Evolutionary conservation across 106 monocot species (phyloP).

Genomic region (Dendrobium officinale): DNA sequence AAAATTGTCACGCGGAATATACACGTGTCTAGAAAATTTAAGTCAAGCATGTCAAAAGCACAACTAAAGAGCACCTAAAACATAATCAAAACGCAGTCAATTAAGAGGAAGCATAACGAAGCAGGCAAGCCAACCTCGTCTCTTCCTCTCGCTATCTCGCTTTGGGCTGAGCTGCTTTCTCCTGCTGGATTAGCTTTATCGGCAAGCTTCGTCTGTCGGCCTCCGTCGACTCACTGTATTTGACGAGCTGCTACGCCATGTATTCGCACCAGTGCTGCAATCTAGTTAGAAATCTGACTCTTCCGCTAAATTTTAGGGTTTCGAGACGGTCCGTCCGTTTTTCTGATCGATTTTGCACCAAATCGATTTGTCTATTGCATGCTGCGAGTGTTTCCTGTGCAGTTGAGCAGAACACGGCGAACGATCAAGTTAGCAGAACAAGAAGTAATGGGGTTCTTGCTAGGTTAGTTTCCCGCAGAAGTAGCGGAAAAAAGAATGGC

Average conservation of each 20-base stretch:
- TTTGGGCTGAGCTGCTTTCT: neutral
- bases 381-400: neutral
- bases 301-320: conserved; percentile 17
- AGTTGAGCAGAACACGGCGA: neutral
- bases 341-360: neutral
- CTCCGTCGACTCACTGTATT: neutral
- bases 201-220: neutral
- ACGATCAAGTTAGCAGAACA: neutral
- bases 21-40: too few species aligned
- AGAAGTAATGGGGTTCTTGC: conserved; percentile 20
- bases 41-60: too few species aligned
- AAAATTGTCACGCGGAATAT: too few species aligned
- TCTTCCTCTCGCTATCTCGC: too few species aligned
- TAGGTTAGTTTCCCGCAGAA: conserved; percentile 33
- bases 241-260: neutral
- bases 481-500: conserved; percentile 5
- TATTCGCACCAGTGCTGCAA: conserved; percentile 8
- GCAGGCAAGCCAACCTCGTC: too few species aligned
- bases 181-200: neutral
- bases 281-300: conserved; percentile 13
- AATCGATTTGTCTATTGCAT: neutral
- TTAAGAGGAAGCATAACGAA: too few species aligned
- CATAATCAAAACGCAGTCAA: too few species aligned
- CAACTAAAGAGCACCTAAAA: too few species aligned
- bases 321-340: neutral